These are phyloP conservation scores for Polygonum aviculare DNA, from an alignment of 148 eudicot species.

Conservation along the genomic window DNA sequence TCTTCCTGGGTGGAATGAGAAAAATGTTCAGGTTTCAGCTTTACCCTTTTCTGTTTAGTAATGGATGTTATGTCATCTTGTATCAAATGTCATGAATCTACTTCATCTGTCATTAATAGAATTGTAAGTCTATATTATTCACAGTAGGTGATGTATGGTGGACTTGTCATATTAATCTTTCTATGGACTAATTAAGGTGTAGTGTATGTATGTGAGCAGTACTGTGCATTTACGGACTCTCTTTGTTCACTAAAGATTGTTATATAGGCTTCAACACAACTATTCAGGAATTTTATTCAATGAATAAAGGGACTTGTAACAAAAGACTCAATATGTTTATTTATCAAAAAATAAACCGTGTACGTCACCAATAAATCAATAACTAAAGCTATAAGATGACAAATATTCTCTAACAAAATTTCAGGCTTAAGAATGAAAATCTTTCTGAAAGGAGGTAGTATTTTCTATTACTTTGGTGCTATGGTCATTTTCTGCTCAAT, in stretches of 20 bases:
- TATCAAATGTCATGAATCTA: not conserved
- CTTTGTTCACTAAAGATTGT: too few species aligned
- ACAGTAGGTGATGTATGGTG: not conserved
- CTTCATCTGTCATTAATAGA: not conserved
- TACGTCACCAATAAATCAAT: too few species aligned
- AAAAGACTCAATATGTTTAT: too few species aligned
- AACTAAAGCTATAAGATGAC: too few species aligned
- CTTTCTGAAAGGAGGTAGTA: not conserved
- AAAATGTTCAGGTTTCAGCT: slow-evolving; percentile 78
- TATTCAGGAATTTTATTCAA: too few species aligned
- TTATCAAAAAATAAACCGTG: too few species aligned
- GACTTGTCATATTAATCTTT: not conserved
- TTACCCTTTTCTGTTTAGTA: not conserved
- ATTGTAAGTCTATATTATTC: not conserved
- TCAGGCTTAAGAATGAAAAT: too few species aligned
- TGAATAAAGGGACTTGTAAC: too few species aligned
- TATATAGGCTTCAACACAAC: too few species aligned
- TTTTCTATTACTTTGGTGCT: not conserved
- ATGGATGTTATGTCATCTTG: not conserved
- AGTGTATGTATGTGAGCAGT: not conserved
- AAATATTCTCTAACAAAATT: too few species aligned
- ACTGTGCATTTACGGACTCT: not conserved
- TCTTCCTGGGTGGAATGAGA: slow-evolving; percentile 98
- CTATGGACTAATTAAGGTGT: not conserved
- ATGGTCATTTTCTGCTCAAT: not conserved